Evolutionary conservation across 2,329 filamentous ascomycete species (phyloP).

Genomic region (Ophiognomonia clavigignenti-juglandacearum): DNA sequence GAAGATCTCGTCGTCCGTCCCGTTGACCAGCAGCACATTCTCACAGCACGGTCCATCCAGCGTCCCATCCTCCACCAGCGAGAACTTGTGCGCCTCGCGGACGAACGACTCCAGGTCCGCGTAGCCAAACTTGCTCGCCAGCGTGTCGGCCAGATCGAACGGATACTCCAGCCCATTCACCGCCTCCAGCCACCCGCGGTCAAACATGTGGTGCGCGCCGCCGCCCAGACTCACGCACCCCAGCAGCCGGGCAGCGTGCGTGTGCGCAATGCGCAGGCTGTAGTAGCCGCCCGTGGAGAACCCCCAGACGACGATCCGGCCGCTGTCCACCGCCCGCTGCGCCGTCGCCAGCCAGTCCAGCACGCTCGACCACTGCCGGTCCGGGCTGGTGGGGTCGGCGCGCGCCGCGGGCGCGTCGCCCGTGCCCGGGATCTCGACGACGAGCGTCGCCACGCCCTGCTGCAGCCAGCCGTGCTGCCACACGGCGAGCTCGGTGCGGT

Average conservation of each 20-base stretch:
- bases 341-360: slow-evolving; percentile 50
- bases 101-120: not conserved
- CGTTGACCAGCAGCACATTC: slow-evolving; percentile 56
- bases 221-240: slow-evolving; percentile 60
- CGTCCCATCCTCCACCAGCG: slow-evolving; percentile 54
- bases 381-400: slow-evolving; percentile 51
- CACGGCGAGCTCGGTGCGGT: slow-evolving; percentile 57
- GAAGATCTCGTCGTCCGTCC: slow-evolving; percentile 56
- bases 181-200: slow-evolving; percentile 52
- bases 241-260: slow-evolving; percentile 47
- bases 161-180: slow-evolving; percentile 65
- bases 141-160: slow-evolving; percentile 22
- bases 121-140: not conserved
- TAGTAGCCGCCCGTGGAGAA: slow-evolving; percentile 64
- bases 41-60: slow-evolving; percentile 50
- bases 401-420: slow-evolving; percentile 62
- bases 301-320: slow-evolving; percentile 56
- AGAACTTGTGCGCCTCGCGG: slow-evolving; percentile 45
- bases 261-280: slow-evolving; percentile 60
- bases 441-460: slow-evolving; percentile 58
- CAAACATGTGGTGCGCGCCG: slow-evolving; percentile 58
- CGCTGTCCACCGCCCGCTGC: slow-evolving; percentile 46
- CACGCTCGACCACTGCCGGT: slow-evolving; percentile 58
- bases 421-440: slow-evolving; percentile 61
- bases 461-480: slow-evolving; percentile 56